Percentiles rank a stretch among this genome's conserved stretches.
Conservation (phyloP, 106 monocot species). For the Acorus gramineus region DNA sequence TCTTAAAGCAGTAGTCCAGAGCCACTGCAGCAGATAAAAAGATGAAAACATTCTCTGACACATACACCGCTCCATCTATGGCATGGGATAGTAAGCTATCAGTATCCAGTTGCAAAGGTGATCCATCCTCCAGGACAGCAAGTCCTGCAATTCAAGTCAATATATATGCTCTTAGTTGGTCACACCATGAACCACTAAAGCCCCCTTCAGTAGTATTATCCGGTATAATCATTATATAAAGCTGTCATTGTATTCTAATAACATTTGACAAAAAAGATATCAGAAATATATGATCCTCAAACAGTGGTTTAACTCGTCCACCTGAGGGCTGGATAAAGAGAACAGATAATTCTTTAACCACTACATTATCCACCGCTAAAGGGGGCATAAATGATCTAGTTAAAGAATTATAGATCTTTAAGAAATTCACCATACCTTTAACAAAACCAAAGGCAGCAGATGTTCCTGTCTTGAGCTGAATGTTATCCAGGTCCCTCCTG, state of each 20-base stretch:
- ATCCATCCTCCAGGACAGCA: conserved; percentile 42
- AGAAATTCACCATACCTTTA: conserved; percentile 36
- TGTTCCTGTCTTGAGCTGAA: conserved; percentile 81
- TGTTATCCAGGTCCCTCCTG: conserved; percentile 73
- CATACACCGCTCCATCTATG: conserved; percentile 27
- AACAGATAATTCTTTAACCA: no score
- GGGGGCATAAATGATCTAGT: no score
- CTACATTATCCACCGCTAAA: no score
- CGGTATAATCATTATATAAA: no score
- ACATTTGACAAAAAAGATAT: not conserved
- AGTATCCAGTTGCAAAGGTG: conserved; percentile 21
- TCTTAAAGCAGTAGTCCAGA: conserved; percentile 84
- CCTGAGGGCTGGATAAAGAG: no score
- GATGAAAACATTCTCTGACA: conserved; percentile 46
- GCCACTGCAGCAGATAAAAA: conserved; percentile 76
- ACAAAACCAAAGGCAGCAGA: conserved; percentile 74
- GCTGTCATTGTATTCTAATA: not conserved
- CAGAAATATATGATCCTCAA: not conserved
- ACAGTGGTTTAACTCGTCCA: no score
- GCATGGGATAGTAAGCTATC: conserved; percentile 28
- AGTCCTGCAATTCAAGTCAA: conserved; percentile 47
- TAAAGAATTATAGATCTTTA: not conserved
- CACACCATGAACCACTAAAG: no score
- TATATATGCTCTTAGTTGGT: no score
- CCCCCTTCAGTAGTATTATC: no score